These are phyloP conservation scores for Elsinoe australis DNA, from an alignment of 2,329 filamentous ascomycete genomes.

Conservation along the genomic window DNA sequence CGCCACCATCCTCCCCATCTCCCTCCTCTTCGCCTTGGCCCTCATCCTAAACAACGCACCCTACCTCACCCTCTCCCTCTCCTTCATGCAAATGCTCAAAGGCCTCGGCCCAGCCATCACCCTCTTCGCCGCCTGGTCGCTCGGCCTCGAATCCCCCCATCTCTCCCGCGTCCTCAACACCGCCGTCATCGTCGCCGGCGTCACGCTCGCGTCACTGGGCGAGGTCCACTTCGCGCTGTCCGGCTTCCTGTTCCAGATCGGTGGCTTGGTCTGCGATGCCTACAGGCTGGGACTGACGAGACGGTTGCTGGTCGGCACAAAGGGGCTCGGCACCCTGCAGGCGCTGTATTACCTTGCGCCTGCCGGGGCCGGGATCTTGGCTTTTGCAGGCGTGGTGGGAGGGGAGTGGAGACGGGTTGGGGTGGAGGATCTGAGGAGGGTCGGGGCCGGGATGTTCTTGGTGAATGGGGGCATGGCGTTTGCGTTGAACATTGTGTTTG, in stretches of 20 bases:
- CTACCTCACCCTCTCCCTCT: constrained; percentile 89
- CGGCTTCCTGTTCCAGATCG: constrained; percentile 74
- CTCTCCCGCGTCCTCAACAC: constrained; percentile 86
- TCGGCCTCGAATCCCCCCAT: constrained; percentile 78
- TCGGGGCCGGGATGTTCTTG: constrained; percentile 65
- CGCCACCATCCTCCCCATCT: constrained; percentile 88
- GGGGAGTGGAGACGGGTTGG: too few relatives aligned
- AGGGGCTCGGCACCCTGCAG: constrained; percentile 86
- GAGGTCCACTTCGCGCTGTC: constrained; percentile 87
- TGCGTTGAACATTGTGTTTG: constrained; percentile 74
- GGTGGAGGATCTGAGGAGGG: too few relatives aligned
- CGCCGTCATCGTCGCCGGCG: constrained; percentile 87
- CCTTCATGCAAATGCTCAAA: constrained; percentile 99
- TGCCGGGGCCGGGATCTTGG: constrained; percentile 76
- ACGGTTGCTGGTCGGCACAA: constrained; percentile 71
- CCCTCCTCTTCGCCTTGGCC: constrained; percentile 89
- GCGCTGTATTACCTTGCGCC: constrained; percentile 88
- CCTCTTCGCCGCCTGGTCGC: constrained; percentile 77
- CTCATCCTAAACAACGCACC: constrained; percentile 95
- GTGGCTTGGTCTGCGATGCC: constrained; percentile 73
- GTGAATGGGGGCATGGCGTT: constrained; percentile 73
- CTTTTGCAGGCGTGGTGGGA: too few relatives aligned
- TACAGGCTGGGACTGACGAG: constrained; percentile 78
- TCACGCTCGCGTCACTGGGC: constrained; percentile 87
- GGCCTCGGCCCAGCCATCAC: constrained; percentile 93